Evolutionary conservation across 2,329 filamentous ascomycete genomes (phyloP).

Genomic region (Coniella vitis): DNA sequence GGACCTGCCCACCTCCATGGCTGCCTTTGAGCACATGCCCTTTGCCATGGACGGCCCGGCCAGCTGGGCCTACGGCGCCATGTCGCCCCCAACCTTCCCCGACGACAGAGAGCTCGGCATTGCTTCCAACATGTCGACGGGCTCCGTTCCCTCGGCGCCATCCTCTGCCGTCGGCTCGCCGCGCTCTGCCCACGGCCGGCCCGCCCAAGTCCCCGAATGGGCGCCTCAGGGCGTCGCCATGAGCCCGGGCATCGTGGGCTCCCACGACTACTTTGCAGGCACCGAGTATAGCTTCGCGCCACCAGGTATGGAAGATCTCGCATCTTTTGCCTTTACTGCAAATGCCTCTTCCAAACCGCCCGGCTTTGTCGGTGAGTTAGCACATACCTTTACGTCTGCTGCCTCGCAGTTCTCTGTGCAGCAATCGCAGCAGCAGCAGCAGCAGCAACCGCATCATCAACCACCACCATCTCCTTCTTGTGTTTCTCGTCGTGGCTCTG

Average conservation of each 20-base stretch:
- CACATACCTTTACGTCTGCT: slow-evolving; percentile 29
- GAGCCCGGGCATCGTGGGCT: slow-evolving; percentile 56
- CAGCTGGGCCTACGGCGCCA: slow-evolving; percentile 38
- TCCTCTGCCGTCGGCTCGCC: slow-evolving; percentile 64
- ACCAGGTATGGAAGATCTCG: slow-evolving; percentile 43
- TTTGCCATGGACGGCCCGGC: slow-evolving; percentile 39
- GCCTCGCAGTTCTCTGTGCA: slow-evolving; percentile 4
- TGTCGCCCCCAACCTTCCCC: slow-evolving; percentile 42
- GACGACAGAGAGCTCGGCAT: slow-evolving; percentile 45
- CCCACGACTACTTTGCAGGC: slow-evolving; percentile 43
- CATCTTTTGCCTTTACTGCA: slow-evolving; percentile 37
- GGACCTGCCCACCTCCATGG: slow-evolving; percentile 34
- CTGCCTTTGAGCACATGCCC: slow-evolving; percentile 36
- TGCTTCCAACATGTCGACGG: slow-evolving; percentile 52
- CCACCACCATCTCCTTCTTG: slow-evolving; percentile 23
- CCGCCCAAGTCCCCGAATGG: slow-evolving; percentile 55
- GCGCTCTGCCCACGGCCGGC: slow-evolving; percentile 52
- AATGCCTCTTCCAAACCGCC: slow-evolving; percentile 37
- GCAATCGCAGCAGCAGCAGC: neutral
- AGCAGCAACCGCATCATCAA: slow-evolving; percentile 11
- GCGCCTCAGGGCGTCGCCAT: slow-evolving; percentile 44
- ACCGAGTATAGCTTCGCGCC: slow-evolving; percentile 48
- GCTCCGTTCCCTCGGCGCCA: slow-evolving; percentile 55
- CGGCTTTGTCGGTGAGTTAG: slow-evolving; percentile 51
- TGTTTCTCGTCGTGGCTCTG: slow-evolving; percentile 17